Conservation (phyloP, 2,329 filamentous ascomycete species). For the Colletotrichum sansevieriae region DNA sequence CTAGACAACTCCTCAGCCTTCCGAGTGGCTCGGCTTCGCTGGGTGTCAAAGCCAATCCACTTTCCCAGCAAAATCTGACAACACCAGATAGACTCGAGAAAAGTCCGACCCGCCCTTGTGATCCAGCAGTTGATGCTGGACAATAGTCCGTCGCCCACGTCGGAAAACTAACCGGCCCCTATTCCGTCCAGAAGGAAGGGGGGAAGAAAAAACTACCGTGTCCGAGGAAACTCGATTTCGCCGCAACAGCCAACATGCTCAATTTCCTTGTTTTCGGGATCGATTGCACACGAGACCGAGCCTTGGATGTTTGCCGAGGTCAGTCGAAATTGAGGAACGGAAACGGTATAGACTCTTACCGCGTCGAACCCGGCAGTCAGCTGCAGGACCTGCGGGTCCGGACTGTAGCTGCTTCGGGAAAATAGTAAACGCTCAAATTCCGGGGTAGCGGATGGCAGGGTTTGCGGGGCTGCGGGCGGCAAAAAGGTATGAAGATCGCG, state of each 20-base stretch:
- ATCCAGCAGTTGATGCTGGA: neutral
- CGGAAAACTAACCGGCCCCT: slow-evolving; percentile 3
- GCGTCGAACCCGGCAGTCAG: slow-evolving; percentile 17
- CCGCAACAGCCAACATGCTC: neutral
- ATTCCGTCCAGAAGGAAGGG: too few species aligned
- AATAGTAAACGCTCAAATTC: neutral
- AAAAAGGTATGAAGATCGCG: neutral
- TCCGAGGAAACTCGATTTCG: neutral
- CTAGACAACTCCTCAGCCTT: neutral
- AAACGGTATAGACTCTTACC: neutral
- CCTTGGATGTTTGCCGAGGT: neutral
- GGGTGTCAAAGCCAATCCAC: neutral
- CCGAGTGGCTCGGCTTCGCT: slow-evolving; percentile 1
- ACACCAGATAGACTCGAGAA: slow-evolving; percentile 8
- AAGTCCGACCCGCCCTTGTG: slow-evolving; percentile 21
- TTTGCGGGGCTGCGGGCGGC: slow-evolving; percentile 10
- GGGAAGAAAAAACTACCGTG: too few species aligned
- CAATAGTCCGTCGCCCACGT: neutral
- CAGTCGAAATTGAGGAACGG: neutral
- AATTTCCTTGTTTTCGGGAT: neutral
- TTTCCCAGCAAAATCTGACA: neutral
- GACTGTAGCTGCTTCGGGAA: neutral
- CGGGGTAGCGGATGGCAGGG: slow-evolving; percentile 8
- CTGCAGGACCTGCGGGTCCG: slow-evolving; percentile 17
- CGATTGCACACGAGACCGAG: neutral